Evolutionary conservation across 495 filamentous ascomycete species (phyloP).

Genomic region (Aspergillus conjunctus): DNA sequence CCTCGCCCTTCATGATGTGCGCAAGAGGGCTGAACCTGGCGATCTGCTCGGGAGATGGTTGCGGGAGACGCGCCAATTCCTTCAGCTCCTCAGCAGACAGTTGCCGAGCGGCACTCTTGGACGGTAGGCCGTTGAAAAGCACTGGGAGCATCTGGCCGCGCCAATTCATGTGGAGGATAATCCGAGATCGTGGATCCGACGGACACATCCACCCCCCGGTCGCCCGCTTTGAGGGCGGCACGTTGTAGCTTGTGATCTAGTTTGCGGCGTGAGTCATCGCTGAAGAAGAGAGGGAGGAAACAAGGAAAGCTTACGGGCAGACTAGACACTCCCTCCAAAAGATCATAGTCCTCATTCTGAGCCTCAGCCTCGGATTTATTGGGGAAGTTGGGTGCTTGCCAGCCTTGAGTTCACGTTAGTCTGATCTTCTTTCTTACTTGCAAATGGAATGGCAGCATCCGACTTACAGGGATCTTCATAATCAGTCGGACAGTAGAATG

Average conservation of each 20-base stretch:
- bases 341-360: too few relatives aligned
- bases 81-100: conserved; percentile 15
- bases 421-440: too few relatives aligned
- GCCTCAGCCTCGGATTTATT: too few relatives aligned
- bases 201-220: conserved; percentile 33
- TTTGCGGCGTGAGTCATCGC: too few relatives aligned
- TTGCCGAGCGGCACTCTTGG: conserved; percentile 13
- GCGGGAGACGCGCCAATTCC: conserved; percentile 23
- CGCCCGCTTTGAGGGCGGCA: conserved; percentile 12
- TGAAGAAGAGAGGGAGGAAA: background rate
- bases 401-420: too few relatives aligned
- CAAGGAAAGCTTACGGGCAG: background rate
- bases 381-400: conserved; percentile 26
- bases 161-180: conserved; percentile 51
- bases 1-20: conserved; percentile 40
- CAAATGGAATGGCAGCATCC: too few relatives aligned
- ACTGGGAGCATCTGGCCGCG: conserved; percentile 42
- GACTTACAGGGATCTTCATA: conserved; percentile 45
- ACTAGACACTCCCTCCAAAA: background rate
- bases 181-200: conserved; percentile 40
- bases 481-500: conserved; percentile 56
- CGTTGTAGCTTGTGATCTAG: conserved; percentile 30
- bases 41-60: conserved; percentile 26
- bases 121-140: conserved; percentile 32
- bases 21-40: conserved; percentile 35